phyloP scores from a whole-genome alignment of 1,284 basidiomycete species.

The Sporisorium iseilematis-ciliati region DNA sequence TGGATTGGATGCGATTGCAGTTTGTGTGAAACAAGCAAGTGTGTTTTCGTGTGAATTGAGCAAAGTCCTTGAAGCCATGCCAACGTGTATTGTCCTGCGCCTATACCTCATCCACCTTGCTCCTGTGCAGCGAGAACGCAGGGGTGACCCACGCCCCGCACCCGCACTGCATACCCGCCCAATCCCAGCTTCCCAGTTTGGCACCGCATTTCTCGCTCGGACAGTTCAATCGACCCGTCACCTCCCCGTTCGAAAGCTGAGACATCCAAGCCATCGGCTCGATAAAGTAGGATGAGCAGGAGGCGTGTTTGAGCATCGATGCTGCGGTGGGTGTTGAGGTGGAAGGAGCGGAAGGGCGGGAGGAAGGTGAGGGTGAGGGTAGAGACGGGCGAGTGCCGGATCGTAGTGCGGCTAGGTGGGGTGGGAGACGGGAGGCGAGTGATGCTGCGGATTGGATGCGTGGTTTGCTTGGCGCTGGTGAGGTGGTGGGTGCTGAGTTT shows the following conservation, averaged over 20 bases:
- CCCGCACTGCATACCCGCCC: conserved; percentile 92
- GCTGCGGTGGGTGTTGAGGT: neutral
- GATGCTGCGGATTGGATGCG: conserved; percentile 56
- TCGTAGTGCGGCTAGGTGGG: conserved; percentile 61
- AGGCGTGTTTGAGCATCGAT: conserved; percentile 70
- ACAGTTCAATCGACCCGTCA: conserved; percentile 89
- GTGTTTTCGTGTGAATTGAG: neutral
- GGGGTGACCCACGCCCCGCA: conserved; percentile 74
- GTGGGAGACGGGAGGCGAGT: conserved; percentile 54
- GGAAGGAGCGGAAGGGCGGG: neutral
- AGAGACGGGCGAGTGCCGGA: conserved; percentile 4
- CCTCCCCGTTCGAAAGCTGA: conserved; percentile 78
- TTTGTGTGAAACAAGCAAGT: neutral
- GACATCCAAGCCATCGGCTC: conserved; percentile 99
- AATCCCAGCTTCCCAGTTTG: conserved; percentile 95
- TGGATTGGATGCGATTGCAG: no score
- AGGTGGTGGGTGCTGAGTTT: neutral
- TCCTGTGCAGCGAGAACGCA: conserved; percentile 89
- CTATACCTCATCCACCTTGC: conserved; percentile 87
- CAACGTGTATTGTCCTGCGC: no score
- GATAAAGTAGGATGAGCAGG: conserved; percentile 94
- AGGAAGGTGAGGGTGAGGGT: neutral
- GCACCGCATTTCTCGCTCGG: conserved; percentile 88
- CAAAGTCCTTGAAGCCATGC: no score
- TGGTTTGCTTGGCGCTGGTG: conserved; percentile 4